A percentile compares a stretch with the other conserved stretches of the same genome.
Evolutionary conservation across 176 grass and related monocot species (phyloP).

Genomic region (Triticum monococcum): DNA sequence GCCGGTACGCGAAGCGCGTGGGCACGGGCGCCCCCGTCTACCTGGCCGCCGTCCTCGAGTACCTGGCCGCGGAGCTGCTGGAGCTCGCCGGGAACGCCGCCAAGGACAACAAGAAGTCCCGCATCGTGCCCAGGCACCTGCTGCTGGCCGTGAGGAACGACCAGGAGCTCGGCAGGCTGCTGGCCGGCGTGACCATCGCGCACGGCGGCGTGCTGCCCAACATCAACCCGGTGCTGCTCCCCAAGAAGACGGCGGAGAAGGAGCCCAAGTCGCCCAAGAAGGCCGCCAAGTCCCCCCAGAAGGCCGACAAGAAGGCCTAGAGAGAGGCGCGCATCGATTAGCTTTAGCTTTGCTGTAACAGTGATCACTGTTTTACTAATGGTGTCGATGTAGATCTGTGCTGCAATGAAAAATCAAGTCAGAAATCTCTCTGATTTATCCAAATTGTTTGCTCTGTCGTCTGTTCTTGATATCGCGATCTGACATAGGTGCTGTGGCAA

Average conservation of each 20-base stretch:
- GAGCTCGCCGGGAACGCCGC: constrained; percentile 66
- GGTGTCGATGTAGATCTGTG: too few species aligned
- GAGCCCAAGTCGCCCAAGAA: constrained; percentile 44
- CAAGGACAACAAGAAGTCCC: constrained; percentile 68
- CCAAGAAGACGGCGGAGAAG: constrained; percentile 55
- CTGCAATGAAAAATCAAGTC: too few species aligned
- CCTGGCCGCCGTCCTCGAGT: constrained; percentile 73
- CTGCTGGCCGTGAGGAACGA: constrained; percentile 62
- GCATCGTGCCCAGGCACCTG: constrained; percentile 61
- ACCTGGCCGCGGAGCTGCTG: constrained; percentile 72
- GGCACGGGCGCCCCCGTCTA: constrained; percentile 70
- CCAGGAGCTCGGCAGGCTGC: constrained; percentile 62
- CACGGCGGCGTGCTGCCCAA: constrained; percentile 62
- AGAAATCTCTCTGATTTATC: too few species aligned
- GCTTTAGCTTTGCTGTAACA: too few species aligned
- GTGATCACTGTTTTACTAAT: too few species aligned
- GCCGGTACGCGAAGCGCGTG: constrained; percentile 68
- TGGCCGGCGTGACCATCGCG: constrained; percentile 57
- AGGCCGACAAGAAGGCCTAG: background rate
- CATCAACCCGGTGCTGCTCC: constrained; percentile 60
- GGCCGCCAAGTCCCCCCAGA: constrained; percentile 38
- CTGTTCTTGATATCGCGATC: too few species aligned
- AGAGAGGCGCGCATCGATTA: background rate
- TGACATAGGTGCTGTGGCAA: too few species aligned
- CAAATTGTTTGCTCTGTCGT: too few species aligned